Evolutionary conservation across 1,284 basidiomycete species (phyloP).

Genomic region (Bjerkandera adusta): DNA sequence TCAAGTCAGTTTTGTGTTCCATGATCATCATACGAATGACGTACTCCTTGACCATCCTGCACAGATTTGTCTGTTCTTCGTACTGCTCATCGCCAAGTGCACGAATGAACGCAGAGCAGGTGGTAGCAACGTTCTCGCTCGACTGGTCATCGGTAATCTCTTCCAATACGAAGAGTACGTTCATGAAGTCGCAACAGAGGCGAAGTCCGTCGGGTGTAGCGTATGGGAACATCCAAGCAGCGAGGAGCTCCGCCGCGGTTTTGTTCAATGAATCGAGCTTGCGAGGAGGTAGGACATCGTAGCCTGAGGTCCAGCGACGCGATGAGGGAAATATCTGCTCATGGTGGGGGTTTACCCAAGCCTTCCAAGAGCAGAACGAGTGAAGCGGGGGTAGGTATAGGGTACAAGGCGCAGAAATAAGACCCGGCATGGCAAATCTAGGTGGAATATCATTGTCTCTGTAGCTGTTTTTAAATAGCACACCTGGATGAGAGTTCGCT

Average conservation of each 20-base stretch:
- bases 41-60: constrained; percentile 61
- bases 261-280: constrained; percentile 60
- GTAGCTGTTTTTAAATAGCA: no score
- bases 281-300: constrained; percentile 54
- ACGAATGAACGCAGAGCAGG: constrained; percentile 50
- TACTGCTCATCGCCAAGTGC: constrained; percentile 49
- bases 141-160: constrained; percentile 69
- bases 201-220: constrained; percentile 57
- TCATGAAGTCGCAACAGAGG: constrained; percentile 63
- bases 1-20: constrained; percentile 1
- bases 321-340: constrained; percentile 51
- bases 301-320: constrained; percentile 60
- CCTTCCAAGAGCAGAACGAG: constrained; percentile 43
- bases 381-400: constrained; percentile 62
- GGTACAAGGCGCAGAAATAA: no score
- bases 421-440: no score
- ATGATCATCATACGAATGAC: constrained; percentile 22
- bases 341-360: constrained; percentile 51
- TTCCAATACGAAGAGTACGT: constrained; percentile 66
- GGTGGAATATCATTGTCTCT: no score
- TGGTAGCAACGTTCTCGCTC: constrained; percentile 50
- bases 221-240: constrained; percentile 60
- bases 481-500: no score
- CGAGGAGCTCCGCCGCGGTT: constrained; percentile 59
- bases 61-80: constrained; percentile 51